A percentile compares a stretch with the other conserved stretches of the same genome.
These are phyloP conservation scores for Pseudodiploospora longispora DNA, from an alignment of 2,329 filamentous ascomycete genomes.

Conservation along the genomic window DNA sequence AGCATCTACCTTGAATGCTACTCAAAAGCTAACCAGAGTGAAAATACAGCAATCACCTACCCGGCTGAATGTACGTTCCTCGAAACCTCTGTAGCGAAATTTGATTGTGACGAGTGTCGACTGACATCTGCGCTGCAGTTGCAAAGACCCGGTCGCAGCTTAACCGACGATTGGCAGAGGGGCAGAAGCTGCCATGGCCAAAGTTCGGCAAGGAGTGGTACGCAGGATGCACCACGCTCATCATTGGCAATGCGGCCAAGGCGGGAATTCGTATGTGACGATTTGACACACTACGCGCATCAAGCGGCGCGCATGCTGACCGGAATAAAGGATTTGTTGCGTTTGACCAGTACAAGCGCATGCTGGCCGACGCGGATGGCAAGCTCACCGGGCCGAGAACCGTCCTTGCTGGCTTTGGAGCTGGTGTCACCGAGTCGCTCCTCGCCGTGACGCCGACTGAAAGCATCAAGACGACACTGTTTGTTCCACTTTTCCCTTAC, in stretches of 20 bases:
- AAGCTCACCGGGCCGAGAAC: constrained; percentile 86
- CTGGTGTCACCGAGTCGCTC: constrained; percentile 87
- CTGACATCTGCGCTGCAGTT: constrained; percentile 40
- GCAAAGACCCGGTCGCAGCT: constrained; percentile 93
- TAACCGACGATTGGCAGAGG: constrained; percentile 72
- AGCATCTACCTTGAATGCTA: too few relatives aligned
- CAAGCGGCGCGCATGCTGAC: constrained; percentile 9
- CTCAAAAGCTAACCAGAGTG: too few relatives aligned
- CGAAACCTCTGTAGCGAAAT: constrained; percentile 3
- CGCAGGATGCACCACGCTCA: constrained; percentile 91
- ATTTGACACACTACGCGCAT: background rate
- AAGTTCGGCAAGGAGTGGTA: constrained; percentile 95
- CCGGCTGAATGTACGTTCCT: constrained; percentile 72
- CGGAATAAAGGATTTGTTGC: constrained; percentile 60
- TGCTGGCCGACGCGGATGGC: constrained; percentile 76
- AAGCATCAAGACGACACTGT: constrained; percentile 95
- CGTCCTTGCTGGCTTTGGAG: constrained; percentile 88
- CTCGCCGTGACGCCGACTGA: constrained; percentile 95
- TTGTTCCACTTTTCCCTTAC: constrained; percentile 6
- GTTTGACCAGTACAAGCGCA: constrained; percentile 85
- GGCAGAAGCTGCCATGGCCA: constrained; percentile 88
- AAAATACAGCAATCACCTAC: constrained; percentile 67
- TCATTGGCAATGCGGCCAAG: constrained; percentile 94
- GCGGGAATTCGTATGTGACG: constrained; percentile 73
- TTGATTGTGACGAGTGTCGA: constrained; percentile 6